Conservation (phyloP, 148 eudicot genomes). For the Vaccinium macrocarpon region DNA sequence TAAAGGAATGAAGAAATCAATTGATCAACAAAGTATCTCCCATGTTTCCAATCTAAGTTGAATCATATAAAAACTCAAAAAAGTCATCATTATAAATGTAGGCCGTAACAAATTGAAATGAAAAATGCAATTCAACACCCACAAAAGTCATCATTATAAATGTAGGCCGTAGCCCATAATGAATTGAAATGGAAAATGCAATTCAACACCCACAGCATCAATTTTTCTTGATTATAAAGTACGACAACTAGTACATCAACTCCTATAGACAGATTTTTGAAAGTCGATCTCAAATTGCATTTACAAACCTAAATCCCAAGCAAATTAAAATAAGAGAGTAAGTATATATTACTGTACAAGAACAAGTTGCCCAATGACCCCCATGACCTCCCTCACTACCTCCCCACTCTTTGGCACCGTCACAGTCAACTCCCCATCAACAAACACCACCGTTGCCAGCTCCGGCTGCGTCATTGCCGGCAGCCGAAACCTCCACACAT, state of each 20-base stretch:
- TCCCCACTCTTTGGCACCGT: constrained; percentile 54
- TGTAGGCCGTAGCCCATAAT: background rate
- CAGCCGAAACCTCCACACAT: constrained; percentile 46
- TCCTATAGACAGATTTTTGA: background rate
- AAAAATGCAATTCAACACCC: background rate
- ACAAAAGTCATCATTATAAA: background rate
- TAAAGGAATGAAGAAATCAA: background rate
- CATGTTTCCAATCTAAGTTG: background rate
- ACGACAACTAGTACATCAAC: background rate
- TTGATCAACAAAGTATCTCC: background rate
- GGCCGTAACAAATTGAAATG: background rate
- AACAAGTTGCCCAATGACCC: constrained; percentile 27
- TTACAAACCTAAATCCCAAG: background rate
- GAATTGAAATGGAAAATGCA: background rate
- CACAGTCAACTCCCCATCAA: constrained; percentile 47
- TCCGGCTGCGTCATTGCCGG: constrained; percentile 34
- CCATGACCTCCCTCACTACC: constrained; percentile 16
- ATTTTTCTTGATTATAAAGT: background rate
- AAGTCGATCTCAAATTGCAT: background rate
- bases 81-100: background rate
- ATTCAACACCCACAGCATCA: background rate
- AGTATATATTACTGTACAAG: constrained; percentile 29
- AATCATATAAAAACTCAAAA: background rate
- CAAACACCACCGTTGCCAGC: constrained; percentile 31
- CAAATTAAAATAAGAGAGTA: background rate